These are phyloP conservation scores for Nigrospora sphaerica DNA, from an alignment of 2,329 filamentous ascomycete genomes.

Conservation along the genomic window DNA sequence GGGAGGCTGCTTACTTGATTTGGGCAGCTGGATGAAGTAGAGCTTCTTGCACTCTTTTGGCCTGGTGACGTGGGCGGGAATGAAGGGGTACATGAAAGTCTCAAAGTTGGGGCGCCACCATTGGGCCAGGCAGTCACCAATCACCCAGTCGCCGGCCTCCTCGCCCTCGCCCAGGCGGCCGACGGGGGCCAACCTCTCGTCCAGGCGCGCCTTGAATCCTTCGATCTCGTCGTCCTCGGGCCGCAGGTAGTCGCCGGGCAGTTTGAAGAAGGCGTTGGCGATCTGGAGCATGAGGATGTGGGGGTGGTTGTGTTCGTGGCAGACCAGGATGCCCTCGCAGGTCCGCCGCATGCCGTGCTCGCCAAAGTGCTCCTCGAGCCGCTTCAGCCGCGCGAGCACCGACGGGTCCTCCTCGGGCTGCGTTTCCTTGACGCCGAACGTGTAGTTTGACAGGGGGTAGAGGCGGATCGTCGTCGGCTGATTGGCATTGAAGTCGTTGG, in stretches of 20 bases:
- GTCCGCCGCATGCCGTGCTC: slow-evolving; percentile 94
- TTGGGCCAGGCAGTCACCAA: slow-evolving; percentile 90
- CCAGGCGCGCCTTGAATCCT: slow-evolving; percentile 89
- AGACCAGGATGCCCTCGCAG: slow-evolving; percentile 93
- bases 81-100: slow-evolving; percentile 99
- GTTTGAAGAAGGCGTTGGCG: slow-evolving; percentile 98
- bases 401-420: slow-evolving; percentile 97
- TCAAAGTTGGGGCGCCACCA: slow-evolving; percentile 99
- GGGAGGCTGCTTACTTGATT: slow-evolving; percentile 61
- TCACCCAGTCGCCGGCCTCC: slow-evolving; percentile 81
- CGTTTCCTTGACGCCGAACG: slow-evolving; percentile 95
- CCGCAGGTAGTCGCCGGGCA: slow-evolving; percentile 90
- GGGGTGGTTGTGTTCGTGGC: slow-evolving; percentile 98
- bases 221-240: slow-evolving; percentile 85
- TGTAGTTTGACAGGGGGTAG: slow-evolving; percentile 96
- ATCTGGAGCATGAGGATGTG: slow-evolving; percentile 99
- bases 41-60: slow-evolving; percentile 99
- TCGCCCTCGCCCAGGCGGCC: slow-evolving; percentile 79
- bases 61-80: slow-evolving; percentile 89
- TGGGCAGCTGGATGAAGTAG: slow-evolving; percentile 91
- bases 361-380: slow-evolving; percentile 91
- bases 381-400: slow-evolving; percentile 83
- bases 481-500: slow-evolving; percentile 78
- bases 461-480: slow-evolving; percentile 86
- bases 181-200: slow-evolving; percentile 90